phyloP scores from a whole-genome alignment of 108 stramenopile genomes.

The Skeletonema menzelii region DNA sequence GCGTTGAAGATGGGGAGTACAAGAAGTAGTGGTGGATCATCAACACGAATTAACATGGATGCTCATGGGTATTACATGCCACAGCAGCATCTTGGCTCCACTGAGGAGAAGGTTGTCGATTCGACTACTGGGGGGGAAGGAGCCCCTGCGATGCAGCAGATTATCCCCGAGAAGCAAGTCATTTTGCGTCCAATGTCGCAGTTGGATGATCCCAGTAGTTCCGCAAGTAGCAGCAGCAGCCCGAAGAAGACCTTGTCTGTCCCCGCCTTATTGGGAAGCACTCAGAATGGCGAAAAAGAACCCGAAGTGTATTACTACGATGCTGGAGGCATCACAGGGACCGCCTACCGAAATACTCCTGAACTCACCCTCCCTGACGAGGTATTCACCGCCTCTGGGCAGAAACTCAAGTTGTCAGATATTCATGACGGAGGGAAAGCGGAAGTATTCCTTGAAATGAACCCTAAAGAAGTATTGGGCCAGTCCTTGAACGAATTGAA shows the following conservation, averaged over 20 bases:
- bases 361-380: constrained; percentile 37
- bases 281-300: neutral
- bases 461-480: constrained; percentile 19
- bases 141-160: neutral
- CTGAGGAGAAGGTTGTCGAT: neutral
- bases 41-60: neutral
- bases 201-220: neutral
- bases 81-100: neutral
- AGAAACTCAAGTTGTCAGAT: constrained; percentile 3
- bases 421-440: constrained; percentile 29
- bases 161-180: constrained; percentile 10
- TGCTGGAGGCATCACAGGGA: constrained; percentile 4
- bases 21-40: neutral
- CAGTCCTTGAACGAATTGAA: constrained; percentile 1
- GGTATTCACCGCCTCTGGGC: constrained; percentile 25
- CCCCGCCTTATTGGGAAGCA: constrained; percentile 4
- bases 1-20: neutral
- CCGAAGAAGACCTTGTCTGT: neutral
- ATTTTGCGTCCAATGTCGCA: constrained; percentile 22
- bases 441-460: constrained; percentile 37
- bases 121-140: neutral
- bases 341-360: constrained; percentile 10
- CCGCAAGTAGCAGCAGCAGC: neutral
- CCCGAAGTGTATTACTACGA: constrained; percentile 40
- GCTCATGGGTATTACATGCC: neutral